Base-by-base conservation (phyloP, 176 grass and related monocot genomes). In the Rhynchospora pubera region DNA sequence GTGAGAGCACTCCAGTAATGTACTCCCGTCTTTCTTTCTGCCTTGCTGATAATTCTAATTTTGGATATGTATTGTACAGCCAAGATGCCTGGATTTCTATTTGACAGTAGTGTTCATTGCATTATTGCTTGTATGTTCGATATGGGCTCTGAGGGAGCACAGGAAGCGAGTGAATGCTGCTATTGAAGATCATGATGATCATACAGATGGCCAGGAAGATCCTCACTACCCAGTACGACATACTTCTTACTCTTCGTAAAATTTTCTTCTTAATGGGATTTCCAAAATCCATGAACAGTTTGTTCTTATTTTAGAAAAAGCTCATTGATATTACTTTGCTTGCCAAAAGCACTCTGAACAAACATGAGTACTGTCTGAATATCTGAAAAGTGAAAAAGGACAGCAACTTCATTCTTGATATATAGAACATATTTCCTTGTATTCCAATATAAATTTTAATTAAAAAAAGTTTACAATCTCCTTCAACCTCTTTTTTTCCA, bases 31-130 rank as follows among this genome's bases (percentile, higher is more conserved):
- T 53, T 79, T 15, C 16, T 44, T 48, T 64, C 28, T 28, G 69
- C 59, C 82, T n/a, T 84, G 14, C 13, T 82, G 56, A 73, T 6
- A 62, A 42, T 51, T 77, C 57, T 51, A 39, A 71, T 89, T 79
- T 87, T 85, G 60, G 84, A 89, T 87, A 45, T 76, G 22, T 30
- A 53, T 77, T 32, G 23, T 84, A 77, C 92, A 99, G 96, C 88
- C 89, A 77, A 93, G 91, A 91, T 99, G 96, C 87, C 89, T 99
- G 89, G 92, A 95, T 79, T 99, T 99, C 65, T 99, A 90, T 85
- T 80, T 99, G 77, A 84, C 79, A 79, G 60, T 95, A 85, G 79
- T 85, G 18, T 99, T 90, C 82, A 78, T 94, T 77, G 87, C 65
- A 0, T 83, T 91, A 32, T 12, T 95, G 65, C 77, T 87, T 18